Base-by-base conservation (phyloP, 768 basidiomycete genomes). In the Tylopilus balloui region DNA sequence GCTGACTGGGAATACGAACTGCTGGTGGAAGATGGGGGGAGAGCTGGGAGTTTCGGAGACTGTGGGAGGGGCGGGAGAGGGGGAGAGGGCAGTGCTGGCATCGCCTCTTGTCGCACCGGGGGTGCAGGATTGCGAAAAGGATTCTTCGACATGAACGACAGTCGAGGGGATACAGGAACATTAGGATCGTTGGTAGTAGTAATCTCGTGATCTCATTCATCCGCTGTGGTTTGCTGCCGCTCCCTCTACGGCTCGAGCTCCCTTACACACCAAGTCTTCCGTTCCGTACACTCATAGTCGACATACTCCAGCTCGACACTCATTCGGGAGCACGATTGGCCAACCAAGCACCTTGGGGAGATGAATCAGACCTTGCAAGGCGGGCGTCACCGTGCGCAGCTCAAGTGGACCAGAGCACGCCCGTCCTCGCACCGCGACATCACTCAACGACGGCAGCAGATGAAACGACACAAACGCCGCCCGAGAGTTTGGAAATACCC, bases 131-230 rank as follows among this genome's bases (percentile, higher is more conserved):
- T 28, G 29, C 59, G 54, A 50, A 63, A 61, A 0, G 62, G 56
- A 48, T 63, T 63, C 24, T 17, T 45, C 10, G 49, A 40, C 53
- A 63, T 62, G n/a, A n/a, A n/a, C n/a, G n/a, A n/a, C n/a, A n/a
- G n/a, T n/a, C n/a, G n/a, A n/a, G n/a, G n/a, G n/a, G n/a, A n/a
- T n/a, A n/a, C n/a, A n/a, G n/a, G n/a, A n/a, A n/a, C n/a, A n/a
- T n/a, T n/a, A n/a, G n/a, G n/a, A n/a, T n/a, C n/a, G n/a, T n/a
- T n/a, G n/a, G n/a, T n/a, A n/a, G n/a, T n/a, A n/a, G n/a, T n/a
- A n/a, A n/a, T n/a, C n/a, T n/a, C n/a, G n/a, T n/a, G n/a, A n/a
- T n/a, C n/a, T n/a, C n/a, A n/a, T n/a, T n/a, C 11, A 6, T 34
- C 21, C 17, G 20, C 45, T 10, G 28, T 9, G 0, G 23, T 24